These are phyloP conservation scores for Euphrasia confusa DNA, from an alignment of 257 asterid genomes.

Conservation along the genomic window DNA sequence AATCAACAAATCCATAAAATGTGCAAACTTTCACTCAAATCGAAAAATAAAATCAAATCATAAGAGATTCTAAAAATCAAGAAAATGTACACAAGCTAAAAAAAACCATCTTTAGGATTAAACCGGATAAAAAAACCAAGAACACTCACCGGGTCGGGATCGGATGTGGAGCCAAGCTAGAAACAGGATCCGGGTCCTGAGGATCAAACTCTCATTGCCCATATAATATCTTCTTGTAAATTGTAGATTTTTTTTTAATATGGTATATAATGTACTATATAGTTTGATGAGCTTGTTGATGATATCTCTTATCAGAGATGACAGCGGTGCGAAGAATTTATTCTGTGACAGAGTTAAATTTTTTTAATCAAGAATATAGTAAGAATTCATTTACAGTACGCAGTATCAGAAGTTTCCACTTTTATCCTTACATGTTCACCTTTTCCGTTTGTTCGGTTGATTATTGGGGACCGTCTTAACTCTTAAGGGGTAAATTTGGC, in stretches of 20 bases:
- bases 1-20: slow-evolving; percentile 3
- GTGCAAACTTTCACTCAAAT: neutral
- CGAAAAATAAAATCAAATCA: too few relatives aligned
- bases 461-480: too few relatives aligned
- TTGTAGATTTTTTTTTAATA: neutral
- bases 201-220: slow-evolving; percentile 36
- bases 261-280: neutral
- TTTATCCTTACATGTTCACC: neutral
- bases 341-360: neutral
- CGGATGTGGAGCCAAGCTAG: slow-evolving; percentile 59
- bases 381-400: neutral
- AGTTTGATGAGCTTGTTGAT: neutral
- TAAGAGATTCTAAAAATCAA: too few relatives aligned
- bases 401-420: neutral
- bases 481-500: too few relatives aligned
- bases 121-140: neutral
- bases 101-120: too few relatives aligned
- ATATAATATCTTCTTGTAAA: slow-evolving; percentile 24
- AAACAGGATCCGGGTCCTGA: slow-evolving; percentile 45
- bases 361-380: neutral
- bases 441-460: neutral
- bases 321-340: slow-evolving; percentile 19
- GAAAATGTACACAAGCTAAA: too few relatives aligned
- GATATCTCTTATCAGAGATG: slow-evolving; percentile 10
- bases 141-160: slow-evolving; percentile 48